A percentile compares a stretch with the other conserved stretches of the same genome.
phyloP scores from a whole-genome alignment of 2,329 filamentous ascomycete genomes.

The Daldinia sp. region DNA sequence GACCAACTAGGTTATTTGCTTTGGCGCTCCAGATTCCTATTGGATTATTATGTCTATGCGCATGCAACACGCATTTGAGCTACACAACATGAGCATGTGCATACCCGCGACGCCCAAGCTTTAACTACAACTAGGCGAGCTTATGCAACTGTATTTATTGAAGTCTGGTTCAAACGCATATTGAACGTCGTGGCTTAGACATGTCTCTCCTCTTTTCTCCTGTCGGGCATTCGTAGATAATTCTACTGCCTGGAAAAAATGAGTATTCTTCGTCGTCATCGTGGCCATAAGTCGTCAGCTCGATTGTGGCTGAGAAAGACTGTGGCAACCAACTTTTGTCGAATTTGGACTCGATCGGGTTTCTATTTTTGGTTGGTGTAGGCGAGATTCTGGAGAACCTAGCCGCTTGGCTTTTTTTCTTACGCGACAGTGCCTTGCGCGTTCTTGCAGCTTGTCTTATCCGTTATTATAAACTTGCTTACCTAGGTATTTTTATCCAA shows the following conservation, averaged over 20 bases:
- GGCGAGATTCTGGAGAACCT: constrained; percentile 23
- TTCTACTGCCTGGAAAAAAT: constrained; percentile 17
- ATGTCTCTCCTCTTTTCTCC: background rate
- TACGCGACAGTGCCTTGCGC: constrained; percentile 25
- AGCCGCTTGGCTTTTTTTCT: background rate
- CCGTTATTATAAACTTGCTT: background rate
- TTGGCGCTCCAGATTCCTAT: background rate
- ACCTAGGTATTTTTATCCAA: constrained; percentile 1
- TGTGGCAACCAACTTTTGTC: constrained; percentile 35
- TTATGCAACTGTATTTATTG: background rate
- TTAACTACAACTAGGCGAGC: background rate
- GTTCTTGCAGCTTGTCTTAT: constrained; percentile 5
- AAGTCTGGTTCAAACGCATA: background rate
- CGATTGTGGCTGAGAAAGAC: constrained; percentile 31
- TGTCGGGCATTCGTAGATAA: constrained; percentile 7
- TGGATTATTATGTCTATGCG: background rate
- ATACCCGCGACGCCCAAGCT: background rate
- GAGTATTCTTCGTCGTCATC: constrained; percentile 15
- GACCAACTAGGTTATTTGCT: constrained; percentile 20
- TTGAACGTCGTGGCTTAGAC: background rate
- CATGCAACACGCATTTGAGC: background rate
- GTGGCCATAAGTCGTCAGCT: constrained; percentile 35
- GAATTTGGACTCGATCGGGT: constrained; percentile 19
- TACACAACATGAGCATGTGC: constrained; percentile 11
- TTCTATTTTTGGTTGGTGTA: constrained; percentile 33